Evolutionary conservation across 257 asterid genomes (phyloP).

Genomic region (Lycium barbarum): DNA sequence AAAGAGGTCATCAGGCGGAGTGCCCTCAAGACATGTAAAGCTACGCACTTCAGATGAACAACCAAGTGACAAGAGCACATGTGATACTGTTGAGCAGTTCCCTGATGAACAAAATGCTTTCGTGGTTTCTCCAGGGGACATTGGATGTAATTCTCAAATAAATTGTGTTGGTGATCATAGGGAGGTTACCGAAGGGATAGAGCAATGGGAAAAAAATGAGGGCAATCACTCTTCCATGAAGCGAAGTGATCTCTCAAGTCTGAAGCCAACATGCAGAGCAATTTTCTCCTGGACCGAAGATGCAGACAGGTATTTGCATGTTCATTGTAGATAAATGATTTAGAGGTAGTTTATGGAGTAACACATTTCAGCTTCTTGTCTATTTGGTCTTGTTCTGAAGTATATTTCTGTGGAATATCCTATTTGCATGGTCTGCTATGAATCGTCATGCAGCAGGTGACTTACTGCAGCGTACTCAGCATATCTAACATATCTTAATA

Average conservation of each 20-base stretch:
- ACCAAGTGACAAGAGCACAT: slow-evolving; percentile 24
- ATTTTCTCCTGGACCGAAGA: slow-evolving; percentile 84
- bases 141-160: slow-evolving; percentile 43
- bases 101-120: slow-evolving; percentile 44
- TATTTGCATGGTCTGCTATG: neutral
- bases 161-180: slow-evolving; percentile 39
- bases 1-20: slow-evolving; percentile 47
- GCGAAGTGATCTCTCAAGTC: slow-evolving; percentile 58
- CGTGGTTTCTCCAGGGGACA: slow-evolving; percentile 44
- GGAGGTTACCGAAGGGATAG: slow-evolving; percentile 47
- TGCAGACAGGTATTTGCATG: slow-evolving; percentile 71
- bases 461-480: neutral
- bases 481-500: neutral
- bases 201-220: slow-evolving; percentile 51
- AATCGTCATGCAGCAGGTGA: neutral
- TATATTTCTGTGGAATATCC: neutral
- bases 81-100: neutral
- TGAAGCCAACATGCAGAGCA: slow-evolving; percentile 52
- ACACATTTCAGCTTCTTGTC: neutral
- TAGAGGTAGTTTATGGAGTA: neutral
- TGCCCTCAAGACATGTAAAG: slow-evolving; percentile 48
- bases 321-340: neutral
- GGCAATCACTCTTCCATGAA: slow-evolving; percentile 46
- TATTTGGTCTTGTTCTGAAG: neutral
- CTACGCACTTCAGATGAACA: slow-evolving; percentile 45